Evolutionary conservation across 768 basidiomycete species (phyloP), one percentile per base, ranked within the genome.

Genomic region (Paxillus ammoniavirescens): DNA sequence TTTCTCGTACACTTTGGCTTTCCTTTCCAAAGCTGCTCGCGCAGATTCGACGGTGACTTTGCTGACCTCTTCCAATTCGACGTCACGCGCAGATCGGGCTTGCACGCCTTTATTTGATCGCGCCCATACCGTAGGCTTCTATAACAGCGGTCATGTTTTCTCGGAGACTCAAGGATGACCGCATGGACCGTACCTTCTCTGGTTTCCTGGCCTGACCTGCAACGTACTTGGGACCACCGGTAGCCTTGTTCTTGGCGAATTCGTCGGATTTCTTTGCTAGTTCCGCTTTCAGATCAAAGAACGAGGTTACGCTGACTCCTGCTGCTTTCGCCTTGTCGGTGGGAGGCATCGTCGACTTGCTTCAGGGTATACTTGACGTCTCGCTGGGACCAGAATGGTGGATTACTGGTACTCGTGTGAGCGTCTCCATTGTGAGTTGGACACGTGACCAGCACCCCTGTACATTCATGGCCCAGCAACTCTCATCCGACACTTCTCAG

Each of bases 101-200:
- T 78, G 65, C 17, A 93, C 83, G 14, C 90, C 91, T 65, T 84
- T 86, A 62, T 93, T 93, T 47, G 83, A 81, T 35, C 82, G 82
- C 4, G 79, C 72, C 92, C 92, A 94, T 71, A 83, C 74, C 1
- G 85, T 86, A 3, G 84, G 79, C 77, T 91, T 93, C 91, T 92
- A 56, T 2, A 31, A 41, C 3, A 15, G 31, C 17, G 6, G 12
- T 31, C 31, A 42, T 17, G 21, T 28, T 36, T 36, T 5, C 21
- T 30, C 15, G n/a, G 0, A 44, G 21, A 4, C 14, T 28, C 17
- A 31, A 31, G 9, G 28, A 18, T 18, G 36, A 12, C 3, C 26
- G 23, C 26, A 14, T 10, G 44, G 14, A 8, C 14, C 72, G 23
- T 55, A 88, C 91, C 79, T 92, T 92, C 71, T 82, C 87, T 4